These are phyloP conservation scores for Hamamelis virginiana DNA, from an alignment of 164 flowering plant genomes.

Conservation along the genomic window DNA sequence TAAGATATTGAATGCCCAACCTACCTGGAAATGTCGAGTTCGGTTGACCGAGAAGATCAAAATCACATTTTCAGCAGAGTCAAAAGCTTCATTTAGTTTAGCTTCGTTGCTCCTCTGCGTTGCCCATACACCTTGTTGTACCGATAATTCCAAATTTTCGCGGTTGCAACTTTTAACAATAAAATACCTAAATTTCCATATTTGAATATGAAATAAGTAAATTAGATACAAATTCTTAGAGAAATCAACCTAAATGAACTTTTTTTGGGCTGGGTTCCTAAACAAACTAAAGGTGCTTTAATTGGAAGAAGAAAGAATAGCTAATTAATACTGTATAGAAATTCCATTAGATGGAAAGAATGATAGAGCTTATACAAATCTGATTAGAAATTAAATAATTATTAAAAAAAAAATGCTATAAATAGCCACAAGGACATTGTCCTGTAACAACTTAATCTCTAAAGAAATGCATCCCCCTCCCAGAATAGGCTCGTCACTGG, in stretches of 20 bases:
- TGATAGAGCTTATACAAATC: not conserved
- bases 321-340: too few relatives aligned
- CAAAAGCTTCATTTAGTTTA: slow-evolving; percentile 98
- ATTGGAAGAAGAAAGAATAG: slow-evolving; percentile 1
- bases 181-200: slow-evolving; percentile 72
- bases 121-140: slow-evolving; percentile 99
- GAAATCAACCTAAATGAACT: not conserved
- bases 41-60: slow-evolving; percentile 96
- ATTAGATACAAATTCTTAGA: slow-evolving; percentile 13
- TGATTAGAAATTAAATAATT: not conserved
- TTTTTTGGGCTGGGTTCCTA: not conserved
- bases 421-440: not conserved
- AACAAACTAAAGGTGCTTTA: not conserved
- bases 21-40: slow-evolving; percentile 97
- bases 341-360: not conserved
- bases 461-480: too few relatives aligned
- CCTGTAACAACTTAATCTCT: not conserved
- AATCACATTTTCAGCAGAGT: slow-evolving; percentile 88
- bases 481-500: not conserved
- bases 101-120: slow-evolving; percentile 99
- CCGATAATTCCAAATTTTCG: slow-evolving; percentile 95
- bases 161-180: slow-evolving; percentile 98
- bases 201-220: slow-evolving; percentile 15
- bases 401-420: too few relatives aligned
- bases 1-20: slow-evolving; percentile 7